phyloP scores from a whole-genome alignment of 768 basidiomycete species.

The Lactarius vividus region DNA sequence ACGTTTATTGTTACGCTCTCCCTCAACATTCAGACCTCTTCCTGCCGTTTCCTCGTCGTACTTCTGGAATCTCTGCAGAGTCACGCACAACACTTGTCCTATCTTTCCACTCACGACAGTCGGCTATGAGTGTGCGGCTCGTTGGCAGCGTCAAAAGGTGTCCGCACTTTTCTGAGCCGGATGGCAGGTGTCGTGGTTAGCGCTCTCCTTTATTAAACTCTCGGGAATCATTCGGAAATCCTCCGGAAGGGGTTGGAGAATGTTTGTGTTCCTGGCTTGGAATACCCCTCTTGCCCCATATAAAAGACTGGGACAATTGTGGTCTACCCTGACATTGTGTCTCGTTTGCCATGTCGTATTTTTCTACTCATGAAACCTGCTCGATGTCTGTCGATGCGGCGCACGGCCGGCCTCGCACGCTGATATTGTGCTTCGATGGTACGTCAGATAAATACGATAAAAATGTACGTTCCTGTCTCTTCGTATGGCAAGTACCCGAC shows the following conservation, averaged over 20 bases:
- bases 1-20: too few species aligned
- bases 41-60: too few species aligned
- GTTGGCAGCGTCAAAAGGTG: too few species aligned
- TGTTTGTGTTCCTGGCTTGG: neutral
- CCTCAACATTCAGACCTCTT: too few species aligned
- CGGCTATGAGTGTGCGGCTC: too few species aligned
- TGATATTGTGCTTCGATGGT: constrained; percentile 23
- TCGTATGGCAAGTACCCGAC: neutral
- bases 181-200: too few species aligned
- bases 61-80: too few species aligned
- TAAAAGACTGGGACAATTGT: neutral
- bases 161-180: too few species aligned
- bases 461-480: neutral
- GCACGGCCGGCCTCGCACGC: constrained; percentile 5
- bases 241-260: neutral
- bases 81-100: too few species aligned
- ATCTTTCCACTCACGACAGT: too few species aligned
- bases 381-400: neutral
- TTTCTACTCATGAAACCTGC: neutral
- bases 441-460: constrained; percentile 14
- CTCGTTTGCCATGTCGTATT: neutral
- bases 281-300: neutral
- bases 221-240: too few species aligned
- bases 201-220: too few species aligned
- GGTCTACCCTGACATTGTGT: neutral